Evolutionary conservation across 768 basidiomycete genomes (phyloP), one percentile per base, ranked within the genome.

Genomic region (Agrocybe pediades): DNA sequence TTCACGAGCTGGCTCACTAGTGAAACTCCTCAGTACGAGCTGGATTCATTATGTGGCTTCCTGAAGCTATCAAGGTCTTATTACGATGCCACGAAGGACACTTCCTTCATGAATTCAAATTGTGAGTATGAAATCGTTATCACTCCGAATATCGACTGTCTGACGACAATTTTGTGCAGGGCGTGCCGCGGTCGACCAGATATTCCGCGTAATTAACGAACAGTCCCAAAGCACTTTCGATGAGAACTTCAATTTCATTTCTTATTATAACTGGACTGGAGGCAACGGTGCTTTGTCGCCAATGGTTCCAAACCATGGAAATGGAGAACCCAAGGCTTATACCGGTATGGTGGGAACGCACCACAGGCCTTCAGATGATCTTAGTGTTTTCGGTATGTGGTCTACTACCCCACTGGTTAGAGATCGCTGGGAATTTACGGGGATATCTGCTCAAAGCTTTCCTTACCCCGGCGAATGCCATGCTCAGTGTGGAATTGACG

Each of bases 211-310:
- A 43, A 85, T 91, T 51, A 74, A 82, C 55, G 88, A 91, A 63
- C 89, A 92, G 62, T 88, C 88, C 2, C 88, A 89, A 61, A 66
- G 79, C 5, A 81, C 85, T 3, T 90, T 87, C 55, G 88, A 90
- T 60, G 73, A 74, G 16, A 66, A 88, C 69, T 90, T 84, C 72
- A 85, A 88, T 66, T 83, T 86, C 62, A 74, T 90, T 48, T 89
- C 87, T 6, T 88, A 83, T 67, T 92, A 88, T 66, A 90, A 88
- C 63, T 92, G 89, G 90, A 90, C 89, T 5, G 89, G 90, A 16
- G 82, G 81, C 15, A 68, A 74, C 46, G 86, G 87, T 11, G 73
- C 86, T 15, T 74, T 90, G 41, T 76, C 83, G 29, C 87, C 87
- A 3, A 69, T 75, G 16, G 87, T 91, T 1, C 69, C 74, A 43